Evolutionary conservation across 1,139 yeast genomes (phyloP).

Genomic region (Hyphopichia pseudoburtonii): DNA sequence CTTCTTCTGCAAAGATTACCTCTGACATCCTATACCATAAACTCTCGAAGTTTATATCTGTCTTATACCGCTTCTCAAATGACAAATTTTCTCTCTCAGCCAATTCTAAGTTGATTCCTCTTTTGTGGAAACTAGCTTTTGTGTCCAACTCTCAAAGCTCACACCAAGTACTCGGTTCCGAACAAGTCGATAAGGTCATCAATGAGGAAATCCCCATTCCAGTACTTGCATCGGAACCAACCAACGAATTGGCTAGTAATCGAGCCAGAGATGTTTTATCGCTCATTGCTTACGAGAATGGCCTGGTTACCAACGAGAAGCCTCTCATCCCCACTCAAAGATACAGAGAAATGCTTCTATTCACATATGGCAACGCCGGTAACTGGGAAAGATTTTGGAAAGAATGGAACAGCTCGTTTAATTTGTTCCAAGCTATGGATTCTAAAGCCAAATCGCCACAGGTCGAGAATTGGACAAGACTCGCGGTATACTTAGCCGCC

Average conservation of each 20-base stretch:
- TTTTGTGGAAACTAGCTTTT: slow-evolving; percentile 35
- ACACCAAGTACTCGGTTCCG: slow-evolving; percentile 26
- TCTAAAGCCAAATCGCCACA: slow-evolving; percentile 3
- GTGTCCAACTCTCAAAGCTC: slow-evolving; percentile 9
- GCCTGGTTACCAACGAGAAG: slow-evolving; percentile 4
- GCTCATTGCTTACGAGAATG: slow-evolving; percentile 22
- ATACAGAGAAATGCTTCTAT: slow-evolving; percentile 33
- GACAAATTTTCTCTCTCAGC: slow-evolving; percentile 24
- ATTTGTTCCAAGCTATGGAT: slow-evolving; percentile 12
- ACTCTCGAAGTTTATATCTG: slow-evolving; percentile 28
- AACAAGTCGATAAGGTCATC: slow-evolving; percentile 25
- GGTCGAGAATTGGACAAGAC: slow-evolving; percentile 32
- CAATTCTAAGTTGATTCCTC: slow-evolving; percentile 30
- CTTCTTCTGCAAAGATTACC: background rate
- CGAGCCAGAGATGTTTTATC: slow-evolving; percentile 32
- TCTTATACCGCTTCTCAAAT: slow-evolving; percentile 26
- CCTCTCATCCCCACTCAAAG: slow-evolving; percentile 11
- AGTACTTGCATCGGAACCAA: slow-evolving; percentile 7
- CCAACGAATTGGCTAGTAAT: slow-evolving; percentile 23
- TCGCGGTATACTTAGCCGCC: slow-evolving; percentile 34
- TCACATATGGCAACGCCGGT: slow-evolving; percentile 40
- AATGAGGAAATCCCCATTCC: slow-evolving; percentile 15
- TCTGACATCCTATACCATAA: slow-evolving; percentile 18
- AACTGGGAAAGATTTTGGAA: slow-evolving; percentile 43
- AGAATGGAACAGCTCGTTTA: slow-evolving; percentile 32